Evolutionary conservation across 1,284 basidiomycete genomes (phyloP), one percentile per base, ranked within the genome.

Genomic region (Rhodofomes roseus): DNA sequence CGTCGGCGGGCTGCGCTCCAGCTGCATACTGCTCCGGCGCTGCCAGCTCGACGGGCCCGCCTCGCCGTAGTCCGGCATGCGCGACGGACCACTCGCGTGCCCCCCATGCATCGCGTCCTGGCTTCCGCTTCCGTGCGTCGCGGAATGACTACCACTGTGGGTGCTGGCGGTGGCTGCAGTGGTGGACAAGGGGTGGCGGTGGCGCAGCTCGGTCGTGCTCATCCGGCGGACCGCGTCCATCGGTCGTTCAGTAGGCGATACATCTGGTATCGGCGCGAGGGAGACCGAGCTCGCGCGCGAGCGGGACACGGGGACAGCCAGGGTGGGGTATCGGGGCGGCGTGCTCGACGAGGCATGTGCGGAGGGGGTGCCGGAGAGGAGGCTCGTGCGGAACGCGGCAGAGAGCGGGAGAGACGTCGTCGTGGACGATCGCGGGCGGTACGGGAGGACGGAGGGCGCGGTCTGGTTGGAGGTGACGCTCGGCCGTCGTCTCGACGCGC

Each of bases 381-480:
- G 63, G 51, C 65, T 66, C 18, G 68, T 62, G 40, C 66, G 67
- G 62, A 72, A 70, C 4, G 68, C 68, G 20, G 62, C 58, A 8
- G 69, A 66, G 43, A 73, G 66, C 4, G 66, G 66, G 2, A 66
- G 58, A 36, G 66, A 56, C n/a, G 68, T 63, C 22, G 59, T 62
- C 4, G 66, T 66, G 43, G 62, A 58, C 20, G 69, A 66, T 29
- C 68, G 67, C 23, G 70, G 69, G 36, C 71, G 69, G 60, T 67
- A 66, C 14, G 69, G 65, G 18, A 67, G 64, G 18, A 68, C 57
- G 27, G 63, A 64, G 9, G 66, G 56, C 9, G 68, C 59, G 16
- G 65, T 62, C 39, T 63, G 65, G 31, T 60, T 60, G 18, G 62
- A 59, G 12, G 61, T 60, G 36, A 71, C 62, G 27, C 64, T 63